These are phyloP conservation scores for Solanum paucissectum DNA, from an alignment of 257 asterid genomes.

Conservation along the genomic window DNA sequence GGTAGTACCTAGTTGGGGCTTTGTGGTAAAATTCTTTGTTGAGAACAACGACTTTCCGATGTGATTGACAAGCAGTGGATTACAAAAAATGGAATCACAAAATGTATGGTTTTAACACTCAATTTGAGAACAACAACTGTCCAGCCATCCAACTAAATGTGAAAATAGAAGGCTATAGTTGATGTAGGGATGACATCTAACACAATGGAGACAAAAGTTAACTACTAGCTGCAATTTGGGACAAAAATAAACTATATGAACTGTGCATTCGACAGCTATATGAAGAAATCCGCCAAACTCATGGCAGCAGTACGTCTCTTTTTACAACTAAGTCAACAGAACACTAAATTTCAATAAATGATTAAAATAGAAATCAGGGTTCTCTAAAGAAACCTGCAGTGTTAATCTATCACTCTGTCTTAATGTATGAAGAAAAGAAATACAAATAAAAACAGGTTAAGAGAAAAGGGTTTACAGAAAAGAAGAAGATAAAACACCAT, in stretches of 20 bases:
- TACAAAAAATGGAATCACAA: too few species aligned
- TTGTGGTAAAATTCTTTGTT: background rate
- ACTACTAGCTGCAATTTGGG: background rate
- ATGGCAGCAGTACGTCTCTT: background rate
- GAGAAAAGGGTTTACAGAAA: background rate
- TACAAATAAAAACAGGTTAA: background rate
- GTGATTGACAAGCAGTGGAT: background rate
- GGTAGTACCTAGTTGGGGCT: background rate
- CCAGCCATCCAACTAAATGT: background rate
- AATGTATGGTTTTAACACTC: background rate
- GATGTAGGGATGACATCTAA: background rate
- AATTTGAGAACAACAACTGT: background rate
- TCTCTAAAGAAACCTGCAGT: background rate
- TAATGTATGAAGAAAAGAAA: background rate
- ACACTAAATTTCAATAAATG: background rate
- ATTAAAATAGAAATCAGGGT: background rate
- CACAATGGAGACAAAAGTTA: background rate
- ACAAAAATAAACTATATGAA: background rate
- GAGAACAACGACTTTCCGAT: background rate
- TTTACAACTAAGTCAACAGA: background rate
- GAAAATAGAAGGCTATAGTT: background rate
- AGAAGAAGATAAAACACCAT: background rate
- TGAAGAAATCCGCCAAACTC: background rate
- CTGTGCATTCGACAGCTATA: background rate
- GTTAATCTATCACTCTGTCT: background rate